Base-by-base conservation (phyloP, 2,329 filamentous ascomycete species). In the Myriosclerotinia duriaeana region DNA sequence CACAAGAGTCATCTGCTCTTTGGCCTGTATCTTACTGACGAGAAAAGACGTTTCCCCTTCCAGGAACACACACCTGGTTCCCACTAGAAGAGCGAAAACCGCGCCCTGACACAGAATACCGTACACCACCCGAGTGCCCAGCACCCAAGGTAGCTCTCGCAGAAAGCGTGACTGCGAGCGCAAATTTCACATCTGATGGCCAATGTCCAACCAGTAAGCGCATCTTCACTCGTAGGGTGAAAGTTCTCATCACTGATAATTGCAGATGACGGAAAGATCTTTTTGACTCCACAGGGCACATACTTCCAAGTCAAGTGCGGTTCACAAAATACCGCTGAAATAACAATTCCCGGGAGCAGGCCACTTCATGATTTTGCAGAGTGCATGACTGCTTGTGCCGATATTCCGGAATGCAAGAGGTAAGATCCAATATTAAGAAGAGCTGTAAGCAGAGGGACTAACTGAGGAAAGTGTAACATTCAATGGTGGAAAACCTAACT, bases 61-160 rank as follows among this genome's bases (percentile, higher is more conserved):
- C 58, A 52, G 58, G 58, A 50, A 61, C 58, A 3, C 58, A 61
- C n/a, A 61, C 58, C 30, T 61, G 58, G 58, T 61, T 61, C 40
- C 58, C 58, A 22, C 44, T 61, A 8, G 58, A 61, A 40, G 58
- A 61, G 34, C 30, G 58, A 2, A 61, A 22, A 2, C 44, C 38
- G 58, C 58, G 58, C 17, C 58, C 58, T 0, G 44, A 61, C 2
- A 52, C 46, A 50, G 58, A 61, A 8, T 50, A 38, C 14, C 58
- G 58, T 34, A 50, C 58, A 5, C 58, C 58, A 14, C 58, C 58
- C 1, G 44, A 61, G 9, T 61, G 58, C 8, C 58, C 58, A 20
- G 34, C 44, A 50, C 34, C 34, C 2, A 61, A 61, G 1, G n/a
- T 61, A 26, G 44, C 58, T 5, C 34, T 61, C 17, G n/a, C 44